A percentile compares a stretch with the other conserved stretches of the same genome.
These are phyloP conservation scores for Phaeophleospora eucalypticola DNA, from an alignment of 2,329 filamentous ascomycete genomes.

Conservation along the genomic window DNA sequence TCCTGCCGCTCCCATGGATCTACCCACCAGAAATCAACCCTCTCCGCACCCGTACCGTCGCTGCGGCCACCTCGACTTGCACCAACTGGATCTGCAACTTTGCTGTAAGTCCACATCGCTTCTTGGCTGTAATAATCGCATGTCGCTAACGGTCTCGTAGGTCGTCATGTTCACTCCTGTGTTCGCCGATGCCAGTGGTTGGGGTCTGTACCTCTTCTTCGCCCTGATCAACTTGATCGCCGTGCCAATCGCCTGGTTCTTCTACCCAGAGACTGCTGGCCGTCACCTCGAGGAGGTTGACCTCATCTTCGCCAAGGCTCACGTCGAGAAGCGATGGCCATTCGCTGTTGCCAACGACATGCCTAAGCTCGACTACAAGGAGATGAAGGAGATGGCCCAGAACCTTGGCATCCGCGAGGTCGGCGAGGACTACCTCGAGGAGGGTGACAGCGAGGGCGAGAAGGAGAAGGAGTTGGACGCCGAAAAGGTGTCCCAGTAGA, in stretches of 20 bases:
- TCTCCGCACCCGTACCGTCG: background rate
- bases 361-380: constrained; percentile 1
- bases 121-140: too few relatives aligned
- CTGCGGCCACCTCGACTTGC: constrained; percentile 39
- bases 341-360: constrained; percentile 8
- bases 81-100: too few relatives aligned
- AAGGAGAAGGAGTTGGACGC: background rate
- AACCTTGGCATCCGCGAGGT: constrained; percentile 3
- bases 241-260: constrained; percentile 24
- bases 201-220: constrained; percentile 34
- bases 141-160: too few relatives aligned
- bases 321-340: constrained; percentile 7
- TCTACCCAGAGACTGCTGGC: constrained; percentile 29
- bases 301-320: too few relatives aligned
- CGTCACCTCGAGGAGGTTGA: constrained; percentile 32
- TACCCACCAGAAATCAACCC: constrained; percentile 21
- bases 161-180: constrained; percentile 43
- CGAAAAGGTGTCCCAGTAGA: constrained; percentile 31
- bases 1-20: constrained; percentile 22
- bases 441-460: background rate
- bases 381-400: constrained; percentile 2
- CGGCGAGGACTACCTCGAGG: background rate
- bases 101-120: constrained; percentile 30
- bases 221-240: background rate
- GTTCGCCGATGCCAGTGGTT: constrained; percentile 31